Conservation (phyloP, 2,329 filamentous ascomycete species). For the Aspergillus melleus region DNA sequence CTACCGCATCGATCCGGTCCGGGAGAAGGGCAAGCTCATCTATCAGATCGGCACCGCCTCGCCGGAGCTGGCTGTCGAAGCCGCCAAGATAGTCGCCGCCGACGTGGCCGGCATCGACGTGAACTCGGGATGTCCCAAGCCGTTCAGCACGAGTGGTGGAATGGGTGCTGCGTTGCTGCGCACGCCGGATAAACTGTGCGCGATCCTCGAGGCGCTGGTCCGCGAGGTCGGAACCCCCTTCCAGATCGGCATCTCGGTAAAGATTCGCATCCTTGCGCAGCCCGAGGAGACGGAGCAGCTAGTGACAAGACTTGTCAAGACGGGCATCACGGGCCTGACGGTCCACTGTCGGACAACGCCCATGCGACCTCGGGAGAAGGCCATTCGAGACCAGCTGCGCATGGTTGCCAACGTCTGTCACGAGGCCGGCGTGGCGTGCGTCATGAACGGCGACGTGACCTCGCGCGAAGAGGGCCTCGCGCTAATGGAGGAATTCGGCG, state of each 20-base stretch:
- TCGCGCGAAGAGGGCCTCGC: conserved; percentile 69
- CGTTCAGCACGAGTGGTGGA: conserved; percentile 87
- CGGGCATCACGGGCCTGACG: conserved; percentile 88
- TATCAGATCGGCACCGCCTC: conserved; percentile 91
- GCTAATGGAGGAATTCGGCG: conserved; percentile 76
- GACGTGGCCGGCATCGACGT: conserved; percentile 95
- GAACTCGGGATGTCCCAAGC: conserved; percentile 97
- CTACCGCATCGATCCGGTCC: conserved; percentile 76
- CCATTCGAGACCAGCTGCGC: conserved; percentile 78
- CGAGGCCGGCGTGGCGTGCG: conserved; percentile 81
- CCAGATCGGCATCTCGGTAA: conserved; percentile 92
- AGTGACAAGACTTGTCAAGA: conserved; percentile 75
- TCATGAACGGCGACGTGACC: conserved; percentile 93
- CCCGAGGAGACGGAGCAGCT: conserved; percentile 73
- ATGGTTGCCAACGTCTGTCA: conserved; percentile 82
- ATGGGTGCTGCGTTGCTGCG: conserved; percentile 92
- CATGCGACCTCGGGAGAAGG: conserved; percentile 87
- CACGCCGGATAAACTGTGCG: conserved; percentile 78
- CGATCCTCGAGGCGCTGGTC: conserved; percentile 82
- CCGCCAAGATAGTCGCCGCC: conserved; percentile 76
- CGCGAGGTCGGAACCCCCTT: conserved; percentile 72
- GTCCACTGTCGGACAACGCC: conserved; percentile 95
- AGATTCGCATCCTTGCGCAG: conserved; percentile 84
- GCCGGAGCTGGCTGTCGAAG: conserved; percentile 78
- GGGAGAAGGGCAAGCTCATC: conserved; percentile 73